Evolutionary conservation across 2,329 filamentous ascomycete species (phyloP), one percentile per base, ranked within the genome.

Genomic region (Alternaria conjuncta): DNA sequence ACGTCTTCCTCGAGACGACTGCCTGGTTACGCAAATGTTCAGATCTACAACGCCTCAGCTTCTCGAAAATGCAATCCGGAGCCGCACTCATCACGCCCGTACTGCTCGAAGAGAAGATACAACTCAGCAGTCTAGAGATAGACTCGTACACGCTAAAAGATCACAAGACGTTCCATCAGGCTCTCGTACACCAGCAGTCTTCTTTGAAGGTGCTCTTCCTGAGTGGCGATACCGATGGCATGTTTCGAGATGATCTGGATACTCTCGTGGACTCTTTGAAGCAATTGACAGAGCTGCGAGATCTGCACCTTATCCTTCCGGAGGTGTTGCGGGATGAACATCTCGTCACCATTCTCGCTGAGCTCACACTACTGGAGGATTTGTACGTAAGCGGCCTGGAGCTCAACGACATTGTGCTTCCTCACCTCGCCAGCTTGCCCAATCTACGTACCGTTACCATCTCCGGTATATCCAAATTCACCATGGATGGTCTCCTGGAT

Each of bases 361-460:
- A 80, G 10, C 77, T 89, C 10, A 77, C 77, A 0, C 72, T 81
- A 15, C 81, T 92, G 0, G 86, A 89, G 66, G 84, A 87, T 12
- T 76, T 91, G 13, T 84, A 82, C 47, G 84, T 90, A 53, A 84
- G 83, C 46, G 88, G 88, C 9, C 82, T 84, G 46, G 85, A 85
- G 15, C 76, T 86, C 21, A 82, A 84, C 6, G 85, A 88, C 63
- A 80, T 82, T 21, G 78, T 86, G 11, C 82, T 85, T 60, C 72
- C 73, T 32, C 71, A 75, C 4, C 72, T 88, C 12, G 81, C 85
- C 11, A 74, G 74, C 6, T 78, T 90, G 46, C 73, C 74, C 4
- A 80, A 84, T 30, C 77, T 91, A 36, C 84, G 83, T 49, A 81
- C 78, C 5, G 78, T 91, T 7, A 84, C 82, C 5, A 84, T 90